Conservation (phyloP, 148 eudicot genomes). For the Rhododendron molle region DNA sequence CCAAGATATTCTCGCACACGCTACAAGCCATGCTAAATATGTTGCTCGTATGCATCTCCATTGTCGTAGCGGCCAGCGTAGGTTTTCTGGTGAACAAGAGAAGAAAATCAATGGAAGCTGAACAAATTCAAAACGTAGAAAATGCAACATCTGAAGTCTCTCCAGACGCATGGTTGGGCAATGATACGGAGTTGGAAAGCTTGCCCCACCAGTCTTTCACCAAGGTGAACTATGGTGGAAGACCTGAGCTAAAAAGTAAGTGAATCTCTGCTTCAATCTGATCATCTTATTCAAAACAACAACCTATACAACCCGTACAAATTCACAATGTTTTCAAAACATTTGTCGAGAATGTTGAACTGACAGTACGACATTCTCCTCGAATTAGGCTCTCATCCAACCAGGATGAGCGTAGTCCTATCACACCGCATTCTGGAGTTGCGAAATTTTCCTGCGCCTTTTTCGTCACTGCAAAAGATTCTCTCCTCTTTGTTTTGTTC, state of each 20-base stretch:
- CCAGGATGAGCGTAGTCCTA: too few species aligned
- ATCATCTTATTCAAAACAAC: not conserved
- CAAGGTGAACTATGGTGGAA: conserved; percentile 60
- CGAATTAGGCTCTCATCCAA: too few species aligned
- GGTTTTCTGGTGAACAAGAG: conserved; percentile 58
- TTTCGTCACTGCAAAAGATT: too few species aligned
- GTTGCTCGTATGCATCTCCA: conserved; percentile 40
- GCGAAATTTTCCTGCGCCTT: too few species aligned
- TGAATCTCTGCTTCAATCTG: not conserved
- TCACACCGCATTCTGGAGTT: too few species aligned
- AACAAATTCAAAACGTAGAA: conserved; percentile 37
- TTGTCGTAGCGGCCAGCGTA: conserved; percentile 25
- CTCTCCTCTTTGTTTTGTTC: too few species aligned
- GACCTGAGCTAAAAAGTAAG: conserved; percentile 91
- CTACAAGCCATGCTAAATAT: conserved; percentile 26
- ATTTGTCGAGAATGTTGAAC: not conserved
- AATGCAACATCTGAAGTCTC: conserved; percentile 33
- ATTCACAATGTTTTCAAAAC: not conserved
- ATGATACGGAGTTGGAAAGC: conserved; percentile 71
- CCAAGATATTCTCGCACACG: conserved; percentile 30
- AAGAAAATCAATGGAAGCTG: conserved; percentile 27
- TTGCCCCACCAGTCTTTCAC: conserved; percentile 52
- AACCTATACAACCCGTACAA: not conserved
- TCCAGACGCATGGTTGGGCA: conserved; percentile 34
- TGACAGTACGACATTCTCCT: too few species aligned